Evolutionary conservation across 1,284 basidiomycete genomes (phyloP), one percentile per base, ranked within the genome.

Genomic region (Pulveroboletus sp.): DNA sequence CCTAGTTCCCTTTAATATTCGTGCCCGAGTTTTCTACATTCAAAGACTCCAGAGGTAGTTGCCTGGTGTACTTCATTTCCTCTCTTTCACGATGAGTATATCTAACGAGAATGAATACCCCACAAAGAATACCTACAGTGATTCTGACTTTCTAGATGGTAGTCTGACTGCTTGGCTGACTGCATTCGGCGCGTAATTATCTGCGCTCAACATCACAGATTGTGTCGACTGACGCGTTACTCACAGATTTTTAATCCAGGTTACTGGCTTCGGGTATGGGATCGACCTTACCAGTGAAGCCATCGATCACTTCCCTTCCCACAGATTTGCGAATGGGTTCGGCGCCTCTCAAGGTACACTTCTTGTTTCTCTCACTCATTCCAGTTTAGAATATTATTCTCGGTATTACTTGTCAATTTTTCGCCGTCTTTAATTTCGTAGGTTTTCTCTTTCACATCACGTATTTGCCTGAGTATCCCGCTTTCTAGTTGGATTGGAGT

Each of bases 401-500:
- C 69, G 69, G 5, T 59, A 62, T 33, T 76, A 74, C 53, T 49
- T 78, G 47, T 70, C 43, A 66, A 73, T 24, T 62, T 63, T 17
- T 72, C 70, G 6, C 59, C 77, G 1, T 77, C 75, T 22, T 54
- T 67, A 4, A 74, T 78, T 46, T 72, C 76, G 77, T 72, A 54
- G 26, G 62, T 49, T 22, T 49, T 1, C 29, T 38, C 36, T 43
- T 26, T 3, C 6, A 17, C 17, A 4, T 17, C 42, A 4, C 18
- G 8, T 25, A 33, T 20, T 18, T 42, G 43, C 10, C 9, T 50
- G 29, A 56, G 15, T 6, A 18, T 20, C 18, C 20, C n/a, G 20
- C 26, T 0, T 35, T 38, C 6, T 52, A 77, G 75, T 17, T 83
- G 81, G 82, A 80, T 83, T 59, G 81, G 82, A 78, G 80, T 28